Percentiles rank a stretch among this genome's conserved stretches.
Conservation (phyloP, 2,329 filamentous ascomycete species). For the Coniosporium tulheliwenetii region DNA sequence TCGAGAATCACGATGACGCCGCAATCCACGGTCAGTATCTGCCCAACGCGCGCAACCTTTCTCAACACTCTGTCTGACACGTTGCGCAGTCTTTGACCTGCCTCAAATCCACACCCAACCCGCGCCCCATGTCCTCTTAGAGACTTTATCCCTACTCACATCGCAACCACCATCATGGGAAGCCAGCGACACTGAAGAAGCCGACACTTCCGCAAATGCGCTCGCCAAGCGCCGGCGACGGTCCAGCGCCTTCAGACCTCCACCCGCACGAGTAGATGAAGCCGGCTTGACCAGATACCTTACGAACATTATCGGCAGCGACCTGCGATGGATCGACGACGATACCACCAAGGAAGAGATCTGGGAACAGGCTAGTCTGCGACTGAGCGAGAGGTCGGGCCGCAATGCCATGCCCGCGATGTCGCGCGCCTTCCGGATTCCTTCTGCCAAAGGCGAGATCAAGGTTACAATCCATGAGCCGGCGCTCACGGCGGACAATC, state of each 20-base stretch:
- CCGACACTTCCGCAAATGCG: too few relatives aligned
- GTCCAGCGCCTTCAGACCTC: slow-evolving; percentile 8
- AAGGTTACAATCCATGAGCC: slow-evolving; percentile 70
- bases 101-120: slow-evolving; percentile 75
- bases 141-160: slow-evolving; percentile 50
- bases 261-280: slow-evolving; percentile 19
- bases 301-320: slow-evolving; percentile 50
- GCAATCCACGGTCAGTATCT: too few relatives aligned
- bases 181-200: slow-evolving; percentile 15
- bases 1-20: too few relatives aligned
- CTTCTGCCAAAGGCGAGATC: slow-evolving; percentile 23
- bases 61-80: slow-evolving; percentile 1
- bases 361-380: slow-evolving; percentile 64
- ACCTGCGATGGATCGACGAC: slow-evolving; percentile 51
- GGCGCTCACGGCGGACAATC: slow-evolving; percentile 68
- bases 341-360: slow-evolving; percentile 51
- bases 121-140: slow-evolving; percentile 44
- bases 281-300: slow-evolving; percentile 48
- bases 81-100: slow-evolving; percentile 49
- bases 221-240: too few relatives aligned
- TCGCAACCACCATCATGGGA: slow-evolving; percentile 56
- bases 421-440: slow-evolving; percentile 43
- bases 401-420: slow-evolving; percentile 52
- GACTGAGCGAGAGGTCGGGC: slow-evolving; percentile 76
- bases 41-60: too few relatives aligned